A percentile compares a stretch with the other conserved stretches of the same genome.
Evolutionary conservation across 768 basidiomycete genomes (phyloP).

Genomic region (Pleurotus platypus): DNA sequence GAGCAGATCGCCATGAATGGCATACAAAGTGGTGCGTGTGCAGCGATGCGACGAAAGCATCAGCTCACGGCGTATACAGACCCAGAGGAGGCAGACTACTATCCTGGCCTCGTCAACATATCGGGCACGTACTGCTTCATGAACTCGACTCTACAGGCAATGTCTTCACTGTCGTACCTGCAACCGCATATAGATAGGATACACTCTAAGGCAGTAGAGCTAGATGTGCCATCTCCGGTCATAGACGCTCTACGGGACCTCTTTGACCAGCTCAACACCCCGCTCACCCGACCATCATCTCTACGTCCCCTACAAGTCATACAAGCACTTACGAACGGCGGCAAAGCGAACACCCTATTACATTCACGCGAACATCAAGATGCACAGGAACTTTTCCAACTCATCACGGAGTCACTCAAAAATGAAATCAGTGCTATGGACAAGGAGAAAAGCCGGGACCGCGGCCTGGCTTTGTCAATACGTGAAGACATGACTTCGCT

Average conservation of each 20-base stretch:
- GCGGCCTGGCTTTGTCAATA: constrained; percentile 42
- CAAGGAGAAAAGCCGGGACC: constrained; percentile 64
- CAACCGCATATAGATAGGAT: constrained; percentile 76
- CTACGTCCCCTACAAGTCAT: constrained; percentile 76
- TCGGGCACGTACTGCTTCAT: constrained; percentile 97
- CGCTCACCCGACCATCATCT: constrained; percentile 43
- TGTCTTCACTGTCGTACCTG: constrained; percentile 77
- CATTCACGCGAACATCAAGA: constrained; percentile 95
- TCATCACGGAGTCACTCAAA: constrained; percentile 86
- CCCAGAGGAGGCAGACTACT: constrained; percentile 46
- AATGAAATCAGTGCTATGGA: constrained; percentile 76
- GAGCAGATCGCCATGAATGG: constrained; percentile 53
- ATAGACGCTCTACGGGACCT: constrained; percentile 77
- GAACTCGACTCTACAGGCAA: constrained; percentile 91
- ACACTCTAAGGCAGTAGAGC: constrained; percentile 69
- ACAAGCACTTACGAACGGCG: constrained; percentile 55
- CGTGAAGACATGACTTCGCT: constrained; percentile 26
- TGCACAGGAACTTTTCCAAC: constrained; percentile 96
- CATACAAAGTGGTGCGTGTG: constrained; percentile 18
- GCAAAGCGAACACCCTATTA: constrained; percentile 59
- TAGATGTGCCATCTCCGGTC: constrained; percentile 84
- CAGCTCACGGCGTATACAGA: constrained; percentile 12
- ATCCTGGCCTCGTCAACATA: constrained; percentile 91
- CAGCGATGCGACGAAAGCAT: neutral
- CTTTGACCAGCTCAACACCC: constrained; percentile 50